Base-by-base conservation (phyloP, 2,329 filamentous ascomycete genomes). In the Trichoderma citrinoviride region DNA sequence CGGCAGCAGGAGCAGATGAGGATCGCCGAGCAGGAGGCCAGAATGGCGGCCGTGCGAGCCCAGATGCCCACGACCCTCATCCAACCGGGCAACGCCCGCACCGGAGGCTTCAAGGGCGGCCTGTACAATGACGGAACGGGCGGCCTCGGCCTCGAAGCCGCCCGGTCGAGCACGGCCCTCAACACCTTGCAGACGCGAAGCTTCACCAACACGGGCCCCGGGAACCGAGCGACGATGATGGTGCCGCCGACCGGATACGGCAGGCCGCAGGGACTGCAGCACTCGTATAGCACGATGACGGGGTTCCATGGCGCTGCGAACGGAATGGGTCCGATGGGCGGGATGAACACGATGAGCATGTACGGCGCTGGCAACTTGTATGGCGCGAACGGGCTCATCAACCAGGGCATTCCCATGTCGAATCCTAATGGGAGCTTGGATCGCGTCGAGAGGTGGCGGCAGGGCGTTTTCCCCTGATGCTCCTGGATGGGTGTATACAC, bases 111-210 rank as follows among this genome's bases (percentile, higher is more conserved):
- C 70, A 77, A 79, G 68, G 78, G 80, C 21, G 84, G 85, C 3
- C 75, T 77, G n/a, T 86, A 83, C 70, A 86, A 87, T 68, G 82
- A 85, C 60, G 83, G 82, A 1, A 73, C 70, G 15, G 83, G 78
- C 5, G 83, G 83, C 3, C 40, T 65, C 1, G 55, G 54, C 6
- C 62, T 65, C 17, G 71, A 71, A 25, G 71, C 69, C 0, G 68
- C 72, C 5, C 67, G 72, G 53, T 73, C 73, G 7, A 72, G 68
- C n/a, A 70, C 70, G 5, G 72, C 70, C 23, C 66, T 73, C 49
- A 54, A 62, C 2, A 14, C 15, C 27, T 14, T 56, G 8, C 71
- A 73, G 15, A 70, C 64, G 5, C 73, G 54, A n/a, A 65, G 69
- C 27, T 70, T 72, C n/a, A 67, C 68, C 33, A 66, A 69, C 17